These are phyloP conservation scores for Cercospora sojina DNA, from an alignment of 2,329 filamentous ascomycete genomes.

Conservation along the genomic window DNA sequence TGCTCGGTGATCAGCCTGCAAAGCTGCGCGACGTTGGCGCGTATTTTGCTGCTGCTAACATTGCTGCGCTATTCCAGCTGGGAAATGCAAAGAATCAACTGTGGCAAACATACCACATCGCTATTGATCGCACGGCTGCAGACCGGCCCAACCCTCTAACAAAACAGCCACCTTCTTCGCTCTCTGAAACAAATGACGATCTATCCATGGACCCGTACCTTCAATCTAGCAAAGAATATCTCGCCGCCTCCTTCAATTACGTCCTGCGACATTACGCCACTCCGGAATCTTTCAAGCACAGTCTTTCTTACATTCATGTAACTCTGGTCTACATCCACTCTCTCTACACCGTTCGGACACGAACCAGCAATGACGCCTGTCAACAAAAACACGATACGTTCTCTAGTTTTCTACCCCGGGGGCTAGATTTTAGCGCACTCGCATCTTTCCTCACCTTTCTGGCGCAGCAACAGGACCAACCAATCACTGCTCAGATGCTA, in stretches of 20 bases:
- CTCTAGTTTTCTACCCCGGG: conserved; percentile 34
- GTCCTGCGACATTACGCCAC: conserved; percentile 47
- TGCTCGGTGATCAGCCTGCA: conserved; percentile 59
- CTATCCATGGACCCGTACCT: background rate
- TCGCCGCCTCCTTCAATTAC: conserved; percentile 28
- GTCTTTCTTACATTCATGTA: conserved; percentile 63
- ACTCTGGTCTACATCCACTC: conserved; percentile 59
- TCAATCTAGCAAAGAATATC: conserved; percentile 17
- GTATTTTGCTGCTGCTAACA: conserved; percentile 58
- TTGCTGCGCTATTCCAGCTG: conserved; percentile 55
- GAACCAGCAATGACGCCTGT: conserved; percentile 9
- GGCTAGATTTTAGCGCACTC: conserved; percentile 57
- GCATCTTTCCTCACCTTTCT: conserved; percentile 56
- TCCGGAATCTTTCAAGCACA: conserved; percentile 48
- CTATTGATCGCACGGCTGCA: conserved; percentile 19
- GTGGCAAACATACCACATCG: conserved; percentile 38
- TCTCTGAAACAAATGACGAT: background rate
- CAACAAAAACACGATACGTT: conserved; percentile 25
- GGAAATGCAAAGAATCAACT: conserved; percentile 53
- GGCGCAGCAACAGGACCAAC: conserved; percentile 37
- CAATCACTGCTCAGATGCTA: conserved; percentile 40
- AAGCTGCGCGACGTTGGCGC: conserved; percentile 45
- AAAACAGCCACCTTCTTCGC: background rate
- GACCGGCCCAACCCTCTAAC: background rate
- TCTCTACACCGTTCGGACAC: conserved; percentile 20